Base-by-base conservation (phyloP, 2,329 filamentous ascomycete genomes). In the Dendryphion nanum region DNA sequence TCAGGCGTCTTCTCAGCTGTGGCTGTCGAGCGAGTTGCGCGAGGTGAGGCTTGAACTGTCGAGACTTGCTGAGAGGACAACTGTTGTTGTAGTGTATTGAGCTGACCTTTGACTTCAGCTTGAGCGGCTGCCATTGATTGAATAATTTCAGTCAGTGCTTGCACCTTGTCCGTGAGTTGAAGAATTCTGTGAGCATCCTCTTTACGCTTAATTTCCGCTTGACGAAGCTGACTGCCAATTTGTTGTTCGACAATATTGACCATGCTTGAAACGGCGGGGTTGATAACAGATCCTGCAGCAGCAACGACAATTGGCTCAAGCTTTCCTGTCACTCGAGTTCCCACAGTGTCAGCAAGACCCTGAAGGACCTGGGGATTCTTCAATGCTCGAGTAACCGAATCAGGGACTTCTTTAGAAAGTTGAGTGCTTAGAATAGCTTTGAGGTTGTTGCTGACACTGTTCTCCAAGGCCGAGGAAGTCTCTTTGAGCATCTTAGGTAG, bases 331-430 rank as follows among this genome's bases (percentile, higher is more conserved):
- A 95, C 76, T 33, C 78, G 81, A 48, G 79, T 78, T 3, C 81
- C 74, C 21, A 95, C 77, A 35, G 82, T 78, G 37, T 94, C 87
- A 4, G 84, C 78, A 38, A 96, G 79, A 5, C 77, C 70, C 54
- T 84, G 84, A 46, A 88, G 71, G 26, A 93, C 73, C 33, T 90
- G 83, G 8, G 82, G 81, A 48, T 84, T 85, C 57, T 87, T 83
- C 37, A 96, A 66, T 16, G 85, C 80, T 47, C 81, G 78, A 32
- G 73, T 70, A 40, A 94, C 72, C 7, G 81, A 77, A 43, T 77
- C 72, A 2, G 89, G 88, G 23, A 97, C 71, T 23, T 95, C 88
- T 48, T 82, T 81, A 40, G 86, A 81, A 30, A 95, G 66, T 2
- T 76, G 72, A 28, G 76, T 75, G n/a, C 79, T 74, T 26, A 94